These are phyloP conservation scores for Cercospora sojina DNA, from an alignment of 2,329 filamentous ascomycete species.

Conservation along the genomic window DNA sequence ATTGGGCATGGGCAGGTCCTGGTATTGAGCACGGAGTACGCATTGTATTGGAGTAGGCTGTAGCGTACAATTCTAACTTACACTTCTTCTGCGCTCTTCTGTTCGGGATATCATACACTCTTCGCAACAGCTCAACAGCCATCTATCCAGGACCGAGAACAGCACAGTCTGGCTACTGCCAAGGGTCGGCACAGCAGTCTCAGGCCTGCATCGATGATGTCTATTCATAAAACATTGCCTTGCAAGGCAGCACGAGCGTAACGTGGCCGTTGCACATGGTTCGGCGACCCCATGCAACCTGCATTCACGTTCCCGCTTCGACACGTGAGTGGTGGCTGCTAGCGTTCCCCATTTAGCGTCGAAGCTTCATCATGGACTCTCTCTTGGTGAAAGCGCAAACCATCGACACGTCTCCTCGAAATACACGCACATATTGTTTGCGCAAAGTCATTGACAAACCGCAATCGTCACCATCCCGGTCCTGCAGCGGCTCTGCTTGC, in stretches of 20 bases:
- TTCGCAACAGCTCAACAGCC: not conserved
- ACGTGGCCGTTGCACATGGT: not conserved
- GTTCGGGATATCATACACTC: not conserved
- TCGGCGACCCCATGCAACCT: not conserved
- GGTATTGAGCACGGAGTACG: slow-evolving; percentile 2
- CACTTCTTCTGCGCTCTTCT: not conserved
- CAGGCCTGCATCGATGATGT: not conserved
- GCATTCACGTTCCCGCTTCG: not conserved
- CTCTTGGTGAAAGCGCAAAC: not conserved
- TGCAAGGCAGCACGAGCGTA: not conserved
- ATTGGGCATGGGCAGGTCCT: slow-evolving; percentile 13
- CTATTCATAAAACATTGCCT: not conserved
- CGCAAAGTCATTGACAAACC: not conserved
- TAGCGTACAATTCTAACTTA: slow-evolving; percentile 5
- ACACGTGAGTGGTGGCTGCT: slow-evolving; percentile 1
- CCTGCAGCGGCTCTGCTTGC: slow-evolving; percentile 2
- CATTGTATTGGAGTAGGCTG: not conserved
- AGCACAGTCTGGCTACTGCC: not conserved
- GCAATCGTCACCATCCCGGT: slow-evolving; percentile 10
- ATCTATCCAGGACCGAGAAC: not conserved
- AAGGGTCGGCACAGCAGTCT: not conserved
- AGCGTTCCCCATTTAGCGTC: slow-evolving; percentile 6
- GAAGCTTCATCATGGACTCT: slow-evolving; percentile 5
- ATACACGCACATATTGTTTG: slow-evolving; percentile 1
- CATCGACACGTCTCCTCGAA: slow-evolving; percentile 3